phyloP scores from a whole-genome alignment of 2,329 filamentous ascomycete genomes.

The Ceratocystis cacaofunesta region DNA sequence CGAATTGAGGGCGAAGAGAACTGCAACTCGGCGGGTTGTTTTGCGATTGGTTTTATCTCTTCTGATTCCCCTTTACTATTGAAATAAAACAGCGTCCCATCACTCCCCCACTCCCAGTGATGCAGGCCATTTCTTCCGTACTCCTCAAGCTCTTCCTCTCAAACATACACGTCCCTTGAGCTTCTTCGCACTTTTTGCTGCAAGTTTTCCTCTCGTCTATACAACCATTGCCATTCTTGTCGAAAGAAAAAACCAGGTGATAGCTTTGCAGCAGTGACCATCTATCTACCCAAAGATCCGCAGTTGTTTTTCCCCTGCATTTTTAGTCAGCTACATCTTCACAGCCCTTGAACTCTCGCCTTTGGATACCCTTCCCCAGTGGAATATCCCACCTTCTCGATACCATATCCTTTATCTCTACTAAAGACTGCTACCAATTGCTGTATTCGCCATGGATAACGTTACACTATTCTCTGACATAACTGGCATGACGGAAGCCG shows the following conservation, averaged over 20 bases:
- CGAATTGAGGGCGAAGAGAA: background rate
- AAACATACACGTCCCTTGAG: background rate
- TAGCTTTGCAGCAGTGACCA: background rate
- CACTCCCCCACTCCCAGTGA: background rate
- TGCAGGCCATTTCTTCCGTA: background rate
- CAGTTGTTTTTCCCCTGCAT: background rate
- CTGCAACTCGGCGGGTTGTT: background rate
- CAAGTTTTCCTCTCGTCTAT: background rate
- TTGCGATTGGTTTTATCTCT: background rate
- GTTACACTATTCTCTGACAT: constrained; percentile 68
- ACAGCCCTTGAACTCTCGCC: background rate
- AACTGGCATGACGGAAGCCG: constrained; percentile 57
- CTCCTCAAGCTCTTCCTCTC: background rate
- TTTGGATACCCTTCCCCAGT: background rate
- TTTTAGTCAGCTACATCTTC: background rate
- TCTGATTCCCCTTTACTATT: background rate
- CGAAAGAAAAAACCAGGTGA: background rate
- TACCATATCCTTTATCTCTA: background rate
- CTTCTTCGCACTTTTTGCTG: background rate
- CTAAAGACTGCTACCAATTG: background rate
- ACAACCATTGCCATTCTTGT: background rate
- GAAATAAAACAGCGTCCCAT: background rate
- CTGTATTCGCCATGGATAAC: constrained; percentile 40
- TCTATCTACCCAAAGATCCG: background rate
- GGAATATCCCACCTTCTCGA: background rate